Base-by-base conservation (phyloP, 768 basidiomycete genomes). In the Leucocoprinus sp. region DNA sequence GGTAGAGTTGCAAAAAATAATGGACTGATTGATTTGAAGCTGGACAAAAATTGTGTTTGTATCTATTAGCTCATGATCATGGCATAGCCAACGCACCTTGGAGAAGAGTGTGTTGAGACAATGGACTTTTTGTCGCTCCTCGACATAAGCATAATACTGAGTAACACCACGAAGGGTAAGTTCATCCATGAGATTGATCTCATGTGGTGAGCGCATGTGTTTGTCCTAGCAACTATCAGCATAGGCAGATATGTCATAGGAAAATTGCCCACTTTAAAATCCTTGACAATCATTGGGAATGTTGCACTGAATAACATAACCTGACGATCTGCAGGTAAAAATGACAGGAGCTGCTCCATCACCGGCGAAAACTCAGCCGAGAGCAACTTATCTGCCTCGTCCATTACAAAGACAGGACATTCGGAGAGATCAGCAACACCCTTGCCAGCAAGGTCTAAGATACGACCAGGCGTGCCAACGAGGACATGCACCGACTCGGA, bases 21-120 rank as follows among this genome's bases (percentile, higher is more conserved):
- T 98, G 49, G 95, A 97, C 70, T 99, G 95, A 69, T 99, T 99
- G 74, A 99, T 99, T 93, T 98, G 95, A 41, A 99, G 80, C 91
- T 97, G 61, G 9, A 48, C 28, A 47, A 37, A 33, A 15, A 15
- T 40, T 53, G 23, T 50, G 49, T 38, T 42, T 47, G 37, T 3
- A 15, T 17, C 8, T 22, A 19, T 27, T 12, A 12, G 29, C 11
- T 31, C 15, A 45, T 27, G 27, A 33, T 36, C 4, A 14, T 11
- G 5, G 24, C 5, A 17, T 12, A 24, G 40, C 14, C 44, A 15
- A 23, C 70, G 48, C 43, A 92, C 93, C 76, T 97, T 97, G 57
- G 92, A 95, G 76, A 98, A 98, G 54, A 98, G 82, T 50, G 96
- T 99, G 74, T 99, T 99, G 54, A 99, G 74, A 68, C 95, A 99